These are phyloP conservation scores for Boletus subcaerulescens DNA, from an alignment of 768 basidiomycete species.

Conservation along the genomic window DNA sequence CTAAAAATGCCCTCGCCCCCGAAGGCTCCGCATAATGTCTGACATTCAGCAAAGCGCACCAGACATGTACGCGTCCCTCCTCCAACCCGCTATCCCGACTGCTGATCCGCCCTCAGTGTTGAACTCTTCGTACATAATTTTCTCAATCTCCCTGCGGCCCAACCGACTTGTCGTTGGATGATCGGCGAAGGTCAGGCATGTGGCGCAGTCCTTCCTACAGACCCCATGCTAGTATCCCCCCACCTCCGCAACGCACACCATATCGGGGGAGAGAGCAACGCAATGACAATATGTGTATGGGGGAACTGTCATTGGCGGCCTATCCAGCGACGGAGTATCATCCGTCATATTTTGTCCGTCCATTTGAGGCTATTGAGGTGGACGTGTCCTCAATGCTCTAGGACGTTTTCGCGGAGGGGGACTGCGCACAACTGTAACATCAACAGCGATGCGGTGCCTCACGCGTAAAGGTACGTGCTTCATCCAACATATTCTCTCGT, in stretches of 20 bases:
- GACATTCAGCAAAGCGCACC: neutral
- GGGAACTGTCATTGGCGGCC: neutral
- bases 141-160: neutral
- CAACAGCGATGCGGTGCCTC: neutral
- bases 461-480: too few species aligned
- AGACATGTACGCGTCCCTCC: neutral
- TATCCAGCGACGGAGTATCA: neutral
- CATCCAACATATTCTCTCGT: too few species aligned
- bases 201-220: neutral
- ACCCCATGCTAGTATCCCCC: neutral
- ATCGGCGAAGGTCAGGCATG: neutral
- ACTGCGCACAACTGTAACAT: neutral
- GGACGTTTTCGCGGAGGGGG: neutral
- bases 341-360: neutral
- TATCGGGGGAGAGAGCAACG: neutral
- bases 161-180: neutral
- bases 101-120: neutral
- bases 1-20: too few species aligned
- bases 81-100: neutral
- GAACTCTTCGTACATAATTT: neutral
- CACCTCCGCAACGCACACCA: conserved; percentile 2
- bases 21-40: neutral
- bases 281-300: neutral
- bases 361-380: conserved; percentile 1
- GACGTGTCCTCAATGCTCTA: conserved; percentile 4